Evolutionary conservation across 345 rosid genomes (phyloP).

Genomic region (Cardiospermum halicacabum): DNA sequence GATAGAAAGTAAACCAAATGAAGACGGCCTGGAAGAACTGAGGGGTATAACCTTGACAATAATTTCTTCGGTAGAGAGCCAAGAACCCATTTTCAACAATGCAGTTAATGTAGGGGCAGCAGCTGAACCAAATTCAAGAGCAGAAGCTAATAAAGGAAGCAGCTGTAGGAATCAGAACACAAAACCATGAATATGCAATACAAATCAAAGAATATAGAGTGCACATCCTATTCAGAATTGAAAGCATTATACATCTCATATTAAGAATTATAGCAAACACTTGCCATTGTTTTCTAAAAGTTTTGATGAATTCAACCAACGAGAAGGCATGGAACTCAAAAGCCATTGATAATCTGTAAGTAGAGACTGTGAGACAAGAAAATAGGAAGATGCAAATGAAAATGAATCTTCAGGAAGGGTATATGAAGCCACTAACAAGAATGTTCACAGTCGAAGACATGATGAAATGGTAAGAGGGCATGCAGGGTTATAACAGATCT

Average conservation of each 20-base stretch:
- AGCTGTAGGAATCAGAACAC: constrained; percentile 52
- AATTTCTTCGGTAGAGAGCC: constrained; percentile 90
- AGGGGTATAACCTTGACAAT: constrained; percentile 57
- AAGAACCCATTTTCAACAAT: constrained; percentile 88
- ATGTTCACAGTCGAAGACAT: background rate
- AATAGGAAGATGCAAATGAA: constrained; percentile 36
- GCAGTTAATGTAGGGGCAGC: constrained; percentile 91
- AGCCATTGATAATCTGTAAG: constrained; percentile 99
- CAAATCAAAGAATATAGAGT: constrained; percentile 7
- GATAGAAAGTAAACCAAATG: background rate
- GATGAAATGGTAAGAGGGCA: no score
- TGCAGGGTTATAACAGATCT: background rate
- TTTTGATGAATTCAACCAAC: constrained; percentile 93
- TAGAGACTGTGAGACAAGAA: constrained; percentile 78
- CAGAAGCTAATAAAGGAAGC: constrained; percentile 95
- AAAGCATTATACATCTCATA: constrained; percentile 16
- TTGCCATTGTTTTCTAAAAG: constrained; percentile 92
- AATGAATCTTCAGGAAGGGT: constrained; percentile 27
- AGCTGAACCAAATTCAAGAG: constrained; percentile 98
- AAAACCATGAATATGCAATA: constrained; percentile 25
- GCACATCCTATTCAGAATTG: no score
- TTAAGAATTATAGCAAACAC: constrained; percentile 18
- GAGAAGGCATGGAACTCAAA: constrained; percentile 93
- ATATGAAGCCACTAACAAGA: constrained; percentile 14
- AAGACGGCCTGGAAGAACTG: background rate